Evolutionary conservation across 2,329 filamentous ascomycete species (phyloP).

Genomic region (Didymella exigua): DNA sequence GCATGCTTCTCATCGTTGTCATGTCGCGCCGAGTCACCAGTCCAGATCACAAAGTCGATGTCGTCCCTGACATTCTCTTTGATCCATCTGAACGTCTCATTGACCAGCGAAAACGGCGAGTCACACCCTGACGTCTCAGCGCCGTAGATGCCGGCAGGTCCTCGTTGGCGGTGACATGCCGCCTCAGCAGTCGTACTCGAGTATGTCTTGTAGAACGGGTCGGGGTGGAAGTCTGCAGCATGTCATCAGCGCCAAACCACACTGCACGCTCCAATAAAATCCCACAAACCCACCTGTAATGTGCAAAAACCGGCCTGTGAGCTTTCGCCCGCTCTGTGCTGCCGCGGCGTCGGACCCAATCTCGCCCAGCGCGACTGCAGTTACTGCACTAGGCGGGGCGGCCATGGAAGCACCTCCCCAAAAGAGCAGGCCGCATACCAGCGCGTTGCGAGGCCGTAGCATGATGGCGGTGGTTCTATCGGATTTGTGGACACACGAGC

Average conservation of each 20-base stretch:
- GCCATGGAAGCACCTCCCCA: conserved; percentile 29
- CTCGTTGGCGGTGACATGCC: conserved; percentile 80
- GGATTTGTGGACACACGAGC: conserved; percentile 7
- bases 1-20: conserved; percentile 84
- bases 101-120: conserved; percentile 76
- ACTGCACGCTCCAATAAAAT: conserved; percentile 1
- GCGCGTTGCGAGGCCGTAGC: conserved; percentile 31
- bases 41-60: conserved; percentile 92
- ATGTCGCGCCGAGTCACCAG: conserved; percentile 86
- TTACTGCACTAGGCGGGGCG: conserved; percentile 34
- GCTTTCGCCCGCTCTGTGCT: conserved; percentile 27
- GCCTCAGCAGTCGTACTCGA: conserved; percentile 70
- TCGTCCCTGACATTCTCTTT: conserved; percentile 74
- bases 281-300: conserved; percentile 71
- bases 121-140: conserved; percentile 90
- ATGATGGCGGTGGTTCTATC: conserved; percentile 20
- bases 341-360: conserved; percentile 16
- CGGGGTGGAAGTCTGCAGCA: conserved; percentile 82
- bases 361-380: conserved; percentile 17
- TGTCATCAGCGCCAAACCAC: conserved; percentile 9
- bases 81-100: conserved; percentile 92
- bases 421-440: conserved; percentile 38
- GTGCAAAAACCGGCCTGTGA: conserved; percentile 77
- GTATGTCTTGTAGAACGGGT: conserved; percentile 82
- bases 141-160: conserved; percentile 80